Base-by-base conservation (phyloP, 257 asterid genomes). In the Jacaranda copaia region DNA sequence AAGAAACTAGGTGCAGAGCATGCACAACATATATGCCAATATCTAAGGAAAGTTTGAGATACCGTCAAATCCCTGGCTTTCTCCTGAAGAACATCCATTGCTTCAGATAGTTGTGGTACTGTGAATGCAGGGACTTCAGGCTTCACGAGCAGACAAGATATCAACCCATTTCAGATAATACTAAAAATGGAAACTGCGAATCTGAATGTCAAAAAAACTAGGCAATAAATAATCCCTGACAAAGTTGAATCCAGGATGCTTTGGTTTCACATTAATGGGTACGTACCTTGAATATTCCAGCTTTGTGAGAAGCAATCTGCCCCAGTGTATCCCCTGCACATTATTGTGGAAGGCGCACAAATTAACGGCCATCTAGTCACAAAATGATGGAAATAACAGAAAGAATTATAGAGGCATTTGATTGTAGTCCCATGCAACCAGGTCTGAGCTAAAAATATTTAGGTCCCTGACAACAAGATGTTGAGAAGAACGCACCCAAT, bases 271-370 rank as follows among this genome's bases (percentile, higher is more conserved):
- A 56, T 35, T 14, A 79, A 80, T 70, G 74, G 79, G 14, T 52
- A 19, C 53, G 70, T 80, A 93, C 98, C 97, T 92, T 93, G 58
- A 93, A 82, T 69, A 92, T 93, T 76, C 98, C 98, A 67, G 97
- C 97, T 84, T 93, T 93, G 75, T 93, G 98, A 79, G 96, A 89
- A 73, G 98, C 97, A 87, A 92, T 93, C 88, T 83, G 68, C 69
- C 51, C 86, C 58, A 92, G 85, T 25, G 97, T 92, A 82, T 89
- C 84, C 67, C 91, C 91, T 87, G 80, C 78, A 67, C 73, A 53
- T 49, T 70, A 72, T 58, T 16, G 56, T 38, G 20, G 36, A 53
- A 77, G 14, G 8, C 65, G 32, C 32, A 68, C 19, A 65, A 57
- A 49, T 79, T 67, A 73, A 32, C 76, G 36, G 46, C 56, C 68